Base-by-base conservation (phyloP, 352 stramenopile species). In the Phytophthora pisi region DNA sequence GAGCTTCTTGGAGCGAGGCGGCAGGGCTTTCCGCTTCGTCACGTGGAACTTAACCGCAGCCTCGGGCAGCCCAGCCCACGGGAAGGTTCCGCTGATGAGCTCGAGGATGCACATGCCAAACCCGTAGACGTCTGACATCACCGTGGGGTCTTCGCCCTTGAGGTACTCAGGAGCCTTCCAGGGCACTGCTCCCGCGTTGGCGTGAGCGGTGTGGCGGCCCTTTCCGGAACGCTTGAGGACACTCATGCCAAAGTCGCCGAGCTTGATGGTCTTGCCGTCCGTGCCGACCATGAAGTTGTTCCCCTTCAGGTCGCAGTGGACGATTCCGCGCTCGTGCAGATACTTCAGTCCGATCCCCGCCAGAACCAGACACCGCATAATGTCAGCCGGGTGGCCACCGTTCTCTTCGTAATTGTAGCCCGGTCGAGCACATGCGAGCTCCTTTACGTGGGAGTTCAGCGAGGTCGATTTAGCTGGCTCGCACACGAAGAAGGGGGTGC, bases 21-120 rank as follows among this genome's bases (percentile, higher is more conserved):
- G 72, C 8, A 77, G 49, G 0, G 10, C 8, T 47, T 66, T 70
- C 3, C 46, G 30, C 43, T 64, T 73, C 1, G 47, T 68, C 40
- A 80, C 73, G 43, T 73, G 51, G 49, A 73, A 77, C 26, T 61
- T 65, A 24, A 80, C 66, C 1, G 73, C 66, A 24, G 57, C 50
- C 40, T 80, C 69, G 18, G 61, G 57, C 31, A 75, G 13, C 11
- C 38, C 24, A 18, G 28, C 58, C 73, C 69, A 80, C 2, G 73
- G 72, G 23, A 75, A 57, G 4, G 57, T 57, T 6, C 73, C 64
- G 28, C 51, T 75, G 16, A 78, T 51, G 5, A 75, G 61, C 55
- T 80, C 73, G 2, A 78, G 30, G 28, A 78, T 65, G 51, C 73
- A 80, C 73, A 80, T 78, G 16, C 61, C 73, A 42, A 80, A 73